Evolutionary conservation across 129 eudicot species (phyloP), one percentile per base, ranked within the genome.

Genomic region (Lactuca saligna): DNA sequence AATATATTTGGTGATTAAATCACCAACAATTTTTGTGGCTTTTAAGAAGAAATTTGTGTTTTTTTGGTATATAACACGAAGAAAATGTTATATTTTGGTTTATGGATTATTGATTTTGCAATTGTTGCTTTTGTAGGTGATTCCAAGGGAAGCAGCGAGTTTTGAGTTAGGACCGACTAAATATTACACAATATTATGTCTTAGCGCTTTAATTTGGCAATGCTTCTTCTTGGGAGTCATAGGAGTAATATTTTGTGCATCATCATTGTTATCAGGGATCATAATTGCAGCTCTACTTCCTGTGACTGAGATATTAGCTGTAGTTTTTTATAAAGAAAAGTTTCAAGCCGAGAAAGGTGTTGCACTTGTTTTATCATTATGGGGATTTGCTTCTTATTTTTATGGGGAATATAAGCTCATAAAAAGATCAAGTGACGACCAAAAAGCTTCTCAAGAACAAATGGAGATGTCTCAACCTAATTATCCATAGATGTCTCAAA

Each of bases 301-400:
- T 0, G 68, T 79, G 10, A 81, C 75, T 0, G 86, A 81, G n/a
- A 54, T 81, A 16, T 42, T 79, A 34, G 86, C 80, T 39, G 84
- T 85, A 17, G 56, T 85, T 14, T 75, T 85, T 14, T 85, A 81
- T 72, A 73, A 69, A 6, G 90, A 85, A 48, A 82, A 66, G 61
- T 85, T 85, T 58, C 69, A 78, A 59, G 78, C 63, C 0, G 90
- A 81, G 8, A 82, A 85, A 62, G 89, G 75, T 0, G 80, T 84
- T 12, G 72, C 89, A 6, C 89, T 84, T 29, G 55, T 78, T 53
- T 77, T 84, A 46, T 84, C 86, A 29, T 53, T 81, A 29, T 84
- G 86, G 89, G 89, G 86, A n/a, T 84, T 84, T 66, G 71, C 68
- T 61, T 81, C 86, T n/a, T 81, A 80, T 65, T 83, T 80, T 34